Conservation (phyloP, 495 filamentous ascomycete genomes). For the Cairneyella variabilis region DNA sequence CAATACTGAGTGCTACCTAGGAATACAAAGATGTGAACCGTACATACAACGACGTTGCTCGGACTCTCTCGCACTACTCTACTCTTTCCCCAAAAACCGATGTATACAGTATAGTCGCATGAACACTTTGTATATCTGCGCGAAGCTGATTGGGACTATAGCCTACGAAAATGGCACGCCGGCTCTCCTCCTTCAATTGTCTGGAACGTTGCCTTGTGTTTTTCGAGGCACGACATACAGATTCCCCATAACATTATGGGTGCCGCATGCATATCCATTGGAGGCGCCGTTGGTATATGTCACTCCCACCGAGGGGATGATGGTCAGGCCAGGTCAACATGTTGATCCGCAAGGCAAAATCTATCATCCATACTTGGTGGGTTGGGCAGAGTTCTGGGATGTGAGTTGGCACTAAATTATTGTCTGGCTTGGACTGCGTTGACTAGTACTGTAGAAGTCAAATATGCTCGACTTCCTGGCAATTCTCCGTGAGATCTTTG, state of each 20-base stretch:
- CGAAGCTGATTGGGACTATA: conserved; percentile 32
- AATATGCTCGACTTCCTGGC: conserved; percentile 75
- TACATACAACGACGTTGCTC: conserved; percentile 87
- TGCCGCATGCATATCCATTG: conserved; percentile 88
- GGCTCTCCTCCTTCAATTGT: conserved; percentile 81
- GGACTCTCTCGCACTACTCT: conserved; percentile 75
- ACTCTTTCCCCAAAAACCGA: conserved; percentile 88
- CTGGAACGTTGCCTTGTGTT: conserved; percentile 78
- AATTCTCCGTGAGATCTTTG: conserved; percentile 82
- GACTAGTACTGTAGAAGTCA: conserved; percentile 58
- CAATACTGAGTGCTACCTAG: conserved; percentile 40
- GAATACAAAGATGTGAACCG: conserved; percentile 91
- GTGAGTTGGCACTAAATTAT: conserved; percentile 44
- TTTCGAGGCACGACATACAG: conserved; percentile 89
- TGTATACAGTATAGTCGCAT: conserved; percentile 71
- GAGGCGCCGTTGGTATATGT: conserved; percentile 86
- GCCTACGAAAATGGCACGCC: conserved; percentile 87
- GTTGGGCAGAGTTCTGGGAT: conserved; percentile 88
- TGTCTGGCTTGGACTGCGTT: conserved; percentile 16
- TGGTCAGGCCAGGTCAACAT: conserved; percentile 86
- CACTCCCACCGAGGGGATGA: conserved; percentile 82
- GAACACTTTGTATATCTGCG: not conserved
- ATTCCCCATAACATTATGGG: conserved; percentile 90
- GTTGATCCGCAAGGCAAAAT: conserved; percentile 91
- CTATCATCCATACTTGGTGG: conserved; percentile 92